Evolutionary conservation across 176 grass and related monocot genomes (phyloP).

Genomic region (Paspalum vaginatum): DNA sequence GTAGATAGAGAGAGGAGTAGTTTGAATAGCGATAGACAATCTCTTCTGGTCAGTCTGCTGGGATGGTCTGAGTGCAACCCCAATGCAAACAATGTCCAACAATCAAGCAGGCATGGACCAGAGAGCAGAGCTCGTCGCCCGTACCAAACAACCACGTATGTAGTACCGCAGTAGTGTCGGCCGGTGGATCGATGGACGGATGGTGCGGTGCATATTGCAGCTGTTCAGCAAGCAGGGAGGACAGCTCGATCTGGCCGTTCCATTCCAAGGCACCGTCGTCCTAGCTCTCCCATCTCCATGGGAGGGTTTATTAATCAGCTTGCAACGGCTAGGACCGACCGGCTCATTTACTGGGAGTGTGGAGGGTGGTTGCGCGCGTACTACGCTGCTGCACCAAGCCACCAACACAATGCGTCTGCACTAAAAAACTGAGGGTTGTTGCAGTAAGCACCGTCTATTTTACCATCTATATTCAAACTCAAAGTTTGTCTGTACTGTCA

Average conservation of each 20-base stretch:
- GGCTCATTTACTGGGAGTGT: no score
- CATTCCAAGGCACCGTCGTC: conserved; percentile 28
- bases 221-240: background rate
- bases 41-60: no score
- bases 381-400: background rate
- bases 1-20: no score
- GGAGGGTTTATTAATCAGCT: background rate
- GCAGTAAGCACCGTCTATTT: no score
- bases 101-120: background rate
- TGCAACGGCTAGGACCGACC: conserved; percentile 12
- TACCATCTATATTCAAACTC: no score
- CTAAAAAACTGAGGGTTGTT: conserved; percentile 9
- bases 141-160: conserved; percentile 12
- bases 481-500: no score
- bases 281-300: background rate
- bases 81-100: background rate
- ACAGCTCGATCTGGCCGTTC: background rate
- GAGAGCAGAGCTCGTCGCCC: background rate
- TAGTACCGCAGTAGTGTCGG: background rate
- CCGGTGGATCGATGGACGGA: background rate
- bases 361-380: background rate
- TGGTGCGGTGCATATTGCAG: background rate
- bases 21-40: no score
- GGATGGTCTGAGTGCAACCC: background rate
- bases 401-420: conserved; percentile 18